A percentile compares a stretch with the other conserved stretches of the same genome.
phyloP scores from a whole-genome alignment of 306 rosid genomes.

The Adenanthera pavonina region DNA sequence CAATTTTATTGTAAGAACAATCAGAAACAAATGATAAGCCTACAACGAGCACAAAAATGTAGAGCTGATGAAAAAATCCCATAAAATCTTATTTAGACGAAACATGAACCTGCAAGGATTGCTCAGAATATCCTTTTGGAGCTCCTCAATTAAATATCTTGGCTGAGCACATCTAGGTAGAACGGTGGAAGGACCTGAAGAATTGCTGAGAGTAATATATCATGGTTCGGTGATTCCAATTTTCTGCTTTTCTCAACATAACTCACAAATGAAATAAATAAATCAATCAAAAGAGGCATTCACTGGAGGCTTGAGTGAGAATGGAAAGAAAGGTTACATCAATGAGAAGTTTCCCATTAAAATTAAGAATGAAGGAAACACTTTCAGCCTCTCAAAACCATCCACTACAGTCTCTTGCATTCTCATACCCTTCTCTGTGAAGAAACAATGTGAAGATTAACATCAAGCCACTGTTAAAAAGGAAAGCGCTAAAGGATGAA shows the following conservation, averaged over 20 bases:
- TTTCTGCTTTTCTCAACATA: constrained; percentile 11
- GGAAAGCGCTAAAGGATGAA: constrained; percentile 13
- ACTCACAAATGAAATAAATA: constrained; percentile 4
- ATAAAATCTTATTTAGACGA: constrained; percentile 20
- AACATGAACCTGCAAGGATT: constrained; percentile 84
- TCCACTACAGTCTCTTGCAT: constrained; percentile 68
- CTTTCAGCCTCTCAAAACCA: constrained; percentile 77
- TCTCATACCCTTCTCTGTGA: constrained; percentile 73
- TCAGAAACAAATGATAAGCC: constrained; percentile 17
- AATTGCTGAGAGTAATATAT: constrained; percentile 3
- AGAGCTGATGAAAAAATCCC: constrained; percentile 24
- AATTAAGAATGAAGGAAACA: constrained; percentile 82
- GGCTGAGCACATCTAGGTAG: constrained; percentile 79
- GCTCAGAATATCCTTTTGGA: constrained; percentile 70
- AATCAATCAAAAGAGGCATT: constrained; percentile 28
- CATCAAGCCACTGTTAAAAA: constrained; percentile 24
- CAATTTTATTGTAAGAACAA: constrained; percentile 32
- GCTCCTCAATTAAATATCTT: constrained; percentile 79
- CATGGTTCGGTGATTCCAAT: constrained; percentile 10
- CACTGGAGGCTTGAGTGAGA: constrained; percentile 77
- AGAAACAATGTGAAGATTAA: constrained; percentile 49
- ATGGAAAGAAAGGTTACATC: constrained; percentile 77
- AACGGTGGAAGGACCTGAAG: constrained; percentile 72
- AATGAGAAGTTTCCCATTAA: constrained; percentile 93
- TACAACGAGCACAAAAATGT: constrained; percentile 25